Evolutionary conservation across 495 filamentous ascomycete species (phyloP), one percentile per base, ranked within the genome.

Genomic region (Stereocaulon alpinum): DNA sequence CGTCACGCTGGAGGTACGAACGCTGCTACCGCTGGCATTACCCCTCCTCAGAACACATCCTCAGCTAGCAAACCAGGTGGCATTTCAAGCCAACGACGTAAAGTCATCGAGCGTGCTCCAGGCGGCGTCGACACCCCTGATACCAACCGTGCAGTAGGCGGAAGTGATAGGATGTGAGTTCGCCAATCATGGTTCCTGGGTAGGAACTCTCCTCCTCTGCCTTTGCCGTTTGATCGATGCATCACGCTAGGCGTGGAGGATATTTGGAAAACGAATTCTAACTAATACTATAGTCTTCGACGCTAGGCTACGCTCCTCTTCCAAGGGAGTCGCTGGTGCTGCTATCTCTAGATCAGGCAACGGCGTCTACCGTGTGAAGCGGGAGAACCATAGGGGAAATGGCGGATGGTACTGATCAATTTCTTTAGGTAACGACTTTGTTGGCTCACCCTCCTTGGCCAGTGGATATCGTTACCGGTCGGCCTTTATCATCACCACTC

Each of bases 151-250:
- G 87, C 86, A 77, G 82, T 92, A 71, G 88, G 87, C 74, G 87
- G 87, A 72, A 93, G 88, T 80, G 89, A 93, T 78, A 88, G 93
- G 87, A 97, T 98, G 93, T 98, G 89, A 95, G 93, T 95, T 81
- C 81, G 73, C 76, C 71, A 68, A 82, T 75, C 75, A 82, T 79
- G 80, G 87, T 89, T 88, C 87, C 87, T 89, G 86, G 88, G 91
- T 93, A 92, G 89, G 85, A 89, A 86, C 85, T 77, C 79, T 77
- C 78, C 82, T 85, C 83, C 82, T 86, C 86, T 86, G 83, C 86
- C 84, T 90, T 86, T 86, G 80, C 82, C 89, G 84, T 83, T 77
- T 78, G 66, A 66, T 66, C 63, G 56, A 80, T 79, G 76, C 82
- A 73, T 82, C 85, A 84, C 86, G 83, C 86, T 89, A 74, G 82